Evolutionary conservation across 192 early-diverging fungal species (phyloP), one percentile per base, ranked within the genome.

Genomic region (Rhizophagus sp.): DNA sequence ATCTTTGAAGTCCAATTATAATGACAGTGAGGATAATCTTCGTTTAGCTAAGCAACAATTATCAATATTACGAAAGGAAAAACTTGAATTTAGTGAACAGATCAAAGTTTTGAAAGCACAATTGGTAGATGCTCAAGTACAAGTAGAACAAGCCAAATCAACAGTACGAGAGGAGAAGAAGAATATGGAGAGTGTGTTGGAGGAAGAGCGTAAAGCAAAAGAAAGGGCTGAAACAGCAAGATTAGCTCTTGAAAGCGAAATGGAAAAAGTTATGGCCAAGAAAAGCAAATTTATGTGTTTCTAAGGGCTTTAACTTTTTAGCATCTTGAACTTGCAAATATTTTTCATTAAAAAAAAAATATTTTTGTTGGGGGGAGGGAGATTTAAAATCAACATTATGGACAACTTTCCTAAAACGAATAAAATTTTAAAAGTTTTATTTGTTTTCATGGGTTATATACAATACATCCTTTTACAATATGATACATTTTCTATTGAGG

Each of bases 211-310:
- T 33, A 75, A 65, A 64, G 83, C 84, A n/a, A 87, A 85, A 68
- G 89, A 90, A 78, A 88, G 85, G 75, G 89, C 89, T 11, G 87
- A 89, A 78, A 85, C 84, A 66, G 86, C 88, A 44, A 75, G 83
- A 65, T 71, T 79, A 22, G 83, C 86, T 24, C 73, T 90, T 70
- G 89, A 90, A 67, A 84, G 83, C 19, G 69, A 85, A 68, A 89
- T 90, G 87, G 88, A 90, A 69, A 85, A 90, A 65, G 62, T 90
- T 17, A 84, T 90, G 80, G 85, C 75, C 27, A 83, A 85, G 70
- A 89, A 85, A 82, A 89, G 79, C 79, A 90, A 90, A 74, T 90
- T 90, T 78, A 88, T 85, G 66, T 90, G 89, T 79, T 90, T 90
- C 79, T 90, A 86, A 81, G 0, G 24, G 44, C 36, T 36, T 69